Percentiles rank a stretch among this genome's conserved stretches.
phyloP scores from a whole-genome alignment of 1,284 basidiomycete genomes.

The Rhodotorula sp. region DNA sequence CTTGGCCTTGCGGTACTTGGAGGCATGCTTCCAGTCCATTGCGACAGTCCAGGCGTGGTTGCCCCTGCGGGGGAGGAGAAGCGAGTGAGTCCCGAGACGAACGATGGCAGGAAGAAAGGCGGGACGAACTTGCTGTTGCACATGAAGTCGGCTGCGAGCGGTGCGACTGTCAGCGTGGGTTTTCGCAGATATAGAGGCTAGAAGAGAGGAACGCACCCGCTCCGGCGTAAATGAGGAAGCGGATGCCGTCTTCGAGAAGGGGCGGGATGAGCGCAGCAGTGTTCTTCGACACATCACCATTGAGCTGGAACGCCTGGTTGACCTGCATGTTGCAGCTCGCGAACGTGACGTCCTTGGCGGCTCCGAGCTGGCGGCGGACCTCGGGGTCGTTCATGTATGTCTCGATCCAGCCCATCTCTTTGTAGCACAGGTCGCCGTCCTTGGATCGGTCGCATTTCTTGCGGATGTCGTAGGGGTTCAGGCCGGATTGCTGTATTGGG shows the following conservation, averaged over 20 bases:
- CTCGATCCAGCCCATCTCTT: slow-evolving; percentile 73
- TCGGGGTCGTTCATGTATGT: slow-evolving; percentile 59
- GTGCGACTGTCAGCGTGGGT: not conserved
- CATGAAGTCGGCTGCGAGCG: slow-evolving; percentile 71
- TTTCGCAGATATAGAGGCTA: too few relatives aligned
- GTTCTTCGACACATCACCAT: slow-evolving; percentile 57
- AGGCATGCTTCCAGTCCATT: slow-evolving; percentile 29
- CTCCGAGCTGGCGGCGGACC: slow-evolving; percentile 73
- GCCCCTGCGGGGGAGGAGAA: slow-evolving; percentile 5
- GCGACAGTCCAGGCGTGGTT: slow-evolving; percentile 38
- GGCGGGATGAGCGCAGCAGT: slow-evolving; percentile 69
- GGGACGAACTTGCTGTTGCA: slow-evolving; percentile 57
- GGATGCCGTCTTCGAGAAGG: slow-evolving; percentile 70
- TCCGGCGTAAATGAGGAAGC: slow-evolving; percentile 75
- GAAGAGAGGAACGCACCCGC: not conserved
- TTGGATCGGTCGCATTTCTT: slow-evolving; percentile 65
- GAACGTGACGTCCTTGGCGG: slow-evolving; percentile 59
- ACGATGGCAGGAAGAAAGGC: not conserved
- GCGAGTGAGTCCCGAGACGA: too few relatives aligned
- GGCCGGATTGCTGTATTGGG: slow-evolving; percentile 59
- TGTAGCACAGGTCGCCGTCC: slow-evolving; percentile 67
- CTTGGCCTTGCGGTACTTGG: slow-evolving; percentile 31
- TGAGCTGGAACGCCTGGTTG: slow-evolving; percentile 48
- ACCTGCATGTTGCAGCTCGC: slow-evolving; percentile 57
- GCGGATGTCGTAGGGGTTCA: slow-evolving; percentile 63